These are phyloP conservation scores for Grammothele lineata DNA, from an alignment of 768 basidiomycete species.

Conservation along the genomic window DNA sequence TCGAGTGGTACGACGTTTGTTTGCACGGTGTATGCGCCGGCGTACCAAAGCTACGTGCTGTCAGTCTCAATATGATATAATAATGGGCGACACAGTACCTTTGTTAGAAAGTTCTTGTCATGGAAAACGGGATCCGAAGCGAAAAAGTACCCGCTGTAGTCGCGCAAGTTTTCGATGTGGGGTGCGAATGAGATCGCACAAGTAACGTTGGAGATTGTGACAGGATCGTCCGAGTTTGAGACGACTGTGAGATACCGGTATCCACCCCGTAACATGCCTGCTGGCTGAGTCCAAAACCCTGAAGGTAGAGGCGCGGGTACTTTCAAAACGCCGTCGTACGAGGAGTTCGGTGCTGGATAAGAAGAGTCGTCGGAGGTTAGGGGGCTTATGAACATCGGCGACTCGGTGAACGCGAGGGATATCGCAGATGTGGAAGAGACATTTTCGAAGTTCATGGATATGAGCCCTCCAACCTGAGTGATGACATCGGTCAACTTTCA, in stretches of 20 bases:
- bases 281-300: constrained; percentile 48
- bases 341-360: constrained; percentile 34
- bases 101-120: constrained; percentile 48
- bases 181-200: constrained; percentile 53
- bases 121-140: constrained; percentile 40
- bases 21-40: constrained; percentile 59
- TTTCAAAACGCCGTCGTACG: constrained; percentile 40
- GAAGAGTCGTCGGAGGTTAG: constrained; percentile 46
- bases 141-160: constrained; percentile 52
- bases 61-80: too few relatives aligned
- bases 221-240: constrained; percentile 27
- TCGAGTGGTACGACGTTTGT: constrained; percentile 49
- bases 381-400: constrained; percentile 49
- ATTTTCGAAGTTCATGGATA: constrained; percentile 42
- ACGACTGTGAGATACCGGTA: constrained; percentile 51
- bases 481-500: too few relatives aligned
- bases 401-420: constrained; percentile 56
- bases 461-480: constrained; percentile 48
- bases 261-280: constrained; percentile 42
- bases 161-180: constrained; percentile 42
- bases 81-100: constrained; percentile 19
- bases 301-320: constrained; percentile 32
- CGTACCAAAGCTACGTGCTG: constrained; percentile 49
- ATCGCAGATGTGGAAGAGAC: constrained; percentile 32
- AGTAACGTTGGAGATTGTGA: constrained; percentile 45